phyloP scores from a whole-genome alignment of 1,284 basidiomycete genomes.

The Peniophora sp. region DNA sequence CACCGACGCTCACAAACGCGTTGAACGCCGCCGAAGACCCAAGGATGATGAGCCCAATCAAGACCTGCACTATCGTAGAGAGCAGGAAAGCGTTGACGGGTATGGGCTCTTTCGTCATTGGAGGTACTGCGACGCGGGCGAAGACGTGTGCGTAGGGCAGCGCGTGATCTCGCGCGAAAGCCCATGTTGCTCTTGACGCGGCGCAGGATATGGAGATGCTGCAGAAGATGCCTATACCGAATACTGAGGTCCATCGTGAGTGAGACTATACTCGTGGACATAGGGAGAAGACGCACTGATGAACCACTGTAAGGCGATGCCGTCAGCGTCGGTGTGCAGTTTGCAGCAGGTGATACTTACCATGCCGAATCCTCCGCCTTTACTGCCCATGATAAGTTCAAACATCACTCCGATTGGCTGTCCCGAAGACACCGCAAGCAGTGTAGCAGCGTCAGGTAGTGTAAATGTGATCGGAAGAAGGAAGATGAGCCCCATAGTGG shows the following conservation, averaged over 20 bases:
- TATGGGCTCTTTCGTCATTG: constrained; percentile 25
- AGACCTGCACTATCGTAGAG: constrained; percentile 42
- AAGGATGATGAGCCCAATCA: constrained; percentile 47
- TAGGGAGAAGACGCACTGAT: constrained; percentile 27
- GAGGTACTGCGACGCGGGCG: constrained; percentile 32
- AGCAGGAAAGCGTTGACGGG: constrained; percentile 53
- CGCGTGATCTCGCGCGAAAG: constrained; percentile 64
- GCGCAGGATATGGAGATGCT: constrained; percentile 56
- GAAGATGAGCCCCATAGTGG: constrained; percentile 50
- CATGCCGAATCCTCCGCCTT: constrained; percentile 55
- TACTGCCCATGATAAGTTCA: constrained; percentile 53
- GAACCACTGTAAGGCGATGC: constrained; percentile 29
- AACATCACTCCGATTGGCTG: constrained; percentile 63
- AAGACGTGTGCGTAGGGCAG: constrained; percentile 50
- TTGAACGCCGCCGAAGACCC: constrained; percentile 51
- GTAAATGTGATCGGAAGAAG: constrained; percentile 66
- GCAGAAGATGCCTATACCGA: constrained; percentile 48
- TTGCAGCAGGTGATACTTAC: constrained; percentile 22
- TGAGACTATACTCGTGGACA: constrained; percentile 9
- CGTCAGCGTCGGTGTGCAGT: background rate
- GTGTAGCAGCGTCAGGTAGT: constrained; percentile 44
- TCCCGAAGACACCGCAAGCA: constrained; percentile 49
- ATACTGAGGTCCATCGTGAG: constrained; percentile 29
- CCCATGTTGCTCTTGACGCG: constrained; percentile 60
- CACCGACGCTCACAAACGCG: constrained; percentile 46